These are phyloP conservation scores for Aspergillus hiratsukae DNA, from an alignment of 2,329 filamentous ascomycete genomes.

Conservation along the genomic window DNA sequence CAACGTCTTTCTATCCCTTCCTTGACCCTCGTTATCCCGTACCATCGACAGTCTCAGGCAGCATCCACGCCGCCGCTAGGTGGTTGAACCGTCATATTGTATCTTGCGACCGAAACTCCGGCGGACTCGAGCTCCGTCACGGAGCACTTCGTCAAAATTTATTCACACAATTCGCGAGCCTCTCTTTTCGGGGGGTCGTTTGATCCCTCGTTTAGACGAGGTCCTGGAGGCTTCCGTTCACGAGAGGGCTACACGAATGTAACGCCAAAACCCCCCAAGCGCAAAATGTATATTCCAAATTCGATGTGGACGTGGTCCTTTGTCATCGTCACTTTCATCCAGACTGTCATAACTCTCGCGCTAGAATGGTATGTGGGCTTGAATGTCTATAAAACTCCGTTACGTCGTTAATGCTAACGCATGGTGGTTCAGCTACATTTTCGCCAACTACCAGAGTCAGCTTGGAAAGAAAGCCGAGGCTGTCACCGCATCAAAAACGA, in stretches of 20 bases:
- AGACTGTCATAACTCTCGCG: slow-evolving; percentile 74
- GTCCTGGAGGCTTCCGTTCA: slow-evolving; percentile 47
- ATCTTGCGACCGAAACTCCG: slow-evolving; percentile 21
- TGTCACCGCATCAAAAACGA: slow-evolving; percentile 54
- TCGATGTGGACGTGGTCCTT: slow-evolving; percentile 88
- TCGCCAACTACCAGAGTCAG: slow-evolving; percentile 71
- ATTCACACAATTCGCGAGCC: slow-evolving; percentile 52
- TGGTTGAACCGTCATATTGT: slow-evolving; percentile 33
- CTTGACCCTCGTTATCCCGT: background rate
- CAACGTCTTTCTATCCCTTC: background rate
- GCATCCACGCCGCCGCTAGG: slow-evolving; percentile 20
- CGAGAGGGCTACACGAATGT: slow-evolving; percentile 47
- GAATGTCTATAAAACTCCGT: background rate
- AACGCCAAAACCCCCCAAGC: slow-evolving; percentile 26
- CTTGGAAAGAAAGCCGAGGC: slow-evolving; percentile 41
- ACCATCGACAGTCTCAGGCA: background rate
- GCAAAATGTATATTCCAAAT: slow-evolving; percentile 70
- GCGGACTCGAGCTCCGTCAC: slow-evolving; percentile 34
- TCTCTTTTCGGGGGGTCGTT: slow-evolving; percentile 58
- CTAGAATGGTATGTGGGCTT: slow-evolving; percentile 71
- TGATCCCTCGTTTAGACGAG: slow-evolving; percentile 47
- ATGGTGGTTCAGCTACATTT: slow-evolving; percentile 67
- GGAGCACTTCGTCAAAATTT: slow-evolving; percentile 50
- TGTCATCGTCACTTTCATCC: slow-evolving; percentile 65
- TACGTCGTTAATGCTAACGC: background rate